phyloP scores from a whole-genome alignment of 768 basidiomycete genomes.

The Paxillus ammoniavirescens region DNA sequence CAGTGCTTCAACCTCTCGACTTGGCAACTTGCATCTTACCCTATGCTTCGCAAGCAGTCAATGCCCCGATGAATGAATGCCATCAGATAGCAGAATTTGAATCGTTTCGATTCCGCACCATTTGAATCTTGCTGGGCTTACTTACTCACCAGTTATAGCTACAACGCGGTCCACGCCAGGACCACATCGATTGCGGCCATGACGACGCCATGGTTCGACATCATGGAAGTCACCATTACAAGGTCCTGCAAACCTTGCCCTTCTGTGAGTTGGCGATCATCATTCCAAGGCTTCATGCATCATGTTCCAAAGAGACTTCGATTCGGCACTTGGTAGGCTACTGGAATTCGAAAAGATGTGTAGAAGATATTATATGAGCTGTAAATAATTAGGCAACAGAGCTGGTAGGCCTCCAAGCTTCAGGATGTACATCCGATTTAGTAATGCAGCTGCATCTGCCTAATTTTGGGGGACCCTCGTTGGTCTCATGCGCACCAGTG shows the following conservation, averaged over 20 bases:
- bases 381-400: not conserved
- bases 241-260: not conserved
- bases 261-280: slow-evolving; percentile 9
- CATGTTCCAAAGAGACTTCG: slow-evolving; percentile 18
- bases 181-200: slow-evolving; percentile 16
- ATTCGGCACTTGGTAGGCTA: not conserved
- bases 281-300: slow-evolving; percentile 17
- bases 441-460: slow-evolving; percentile 1
- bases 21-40: slow-evolving; percentile 6
- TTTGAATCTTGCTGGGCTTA: slow-evolving; percentile 19
- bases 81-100: slow-evolving; percentile 22
- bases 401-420: not conserved
- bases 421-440: slow-evolving; percentile 17
- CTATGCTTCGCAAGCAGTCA: slow-evolving; percentile 19
- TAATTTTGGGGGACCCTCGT: slow-evolving; percentile 29
- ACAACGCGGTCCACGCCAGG: slow-evolving; percentile 5
- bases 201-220: slow-evolving; percentile 11
- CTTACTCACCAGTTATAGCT: not conserved
- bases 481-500: slow-evolving; percentile 5
- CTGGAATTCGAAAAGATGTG: not conserved
- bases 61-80: slow-evolving; percentile 21
- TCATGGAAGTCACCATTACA: slow-evolving; percentile 21
- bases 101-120: slow-evolving; percentile 12
- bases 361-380: not conserved
- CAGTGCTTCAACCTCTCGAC: slow-evolving; percentile 6